Evolutionary conservation across 2,329 filamentous ascomycete genomes (phyloP).

Genomic region (Trichophyton schoenleinii): DNA sequence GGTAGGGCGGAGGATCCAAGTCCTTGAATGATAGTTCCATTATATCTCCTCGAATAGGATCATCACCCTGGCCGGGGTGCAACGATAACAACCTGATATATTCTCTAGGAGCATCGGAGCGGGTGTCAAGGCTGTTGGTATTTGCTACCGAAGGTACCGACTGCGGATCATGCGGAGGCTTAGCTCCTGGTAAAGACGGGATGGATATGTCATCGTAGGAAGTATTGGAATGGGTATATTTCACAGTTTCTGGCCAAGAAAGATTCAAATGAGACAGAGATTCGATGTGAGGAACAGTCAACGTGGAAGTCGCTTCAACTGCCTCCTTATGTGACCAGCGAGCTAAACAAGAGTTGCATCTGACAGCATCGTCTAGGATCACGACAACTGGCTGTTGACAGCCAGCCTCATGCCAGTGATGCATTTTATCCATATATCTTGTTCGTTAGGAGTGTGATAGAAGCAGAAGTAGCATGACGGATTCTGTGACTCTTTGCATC

Average conservation of each 20-base stretch:
- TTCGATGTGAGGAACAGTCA: neutral
- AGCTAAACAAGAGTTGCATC: neutral
- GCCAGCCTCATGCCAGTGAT: constrained; percentile 2
- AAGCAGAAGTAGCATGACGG: neutral
- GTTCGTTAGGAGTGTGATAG: neutral
- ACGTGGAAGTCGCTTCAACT: neutral
- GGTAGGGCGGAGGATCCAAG: neutral
- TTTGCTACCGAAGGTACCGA: neutral
- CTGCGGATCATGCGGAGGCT: neutral
- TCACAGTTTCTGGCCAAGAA: neutral
- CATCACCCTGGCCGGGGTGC: neutral
- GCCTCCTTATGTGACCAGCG: neutral
- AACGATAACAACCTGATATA: neutral
- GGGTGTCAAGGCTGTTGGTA: neutral
- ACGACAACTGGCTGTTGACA: neutral
- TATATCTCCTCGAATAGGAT: neutral
- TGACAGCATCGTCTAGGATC: neutral
- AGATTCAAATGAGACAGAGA: neutral
- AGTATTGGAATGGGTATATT: neutral
- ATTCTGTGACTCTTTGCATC: neutral
- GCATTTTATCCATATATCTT: neutral
- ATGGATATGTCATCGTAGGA: neutral
- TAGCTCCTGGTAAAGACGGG: neutral
- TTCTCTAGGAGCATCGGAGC: neutral
- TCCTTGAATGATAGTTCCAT: neutral